Evolutionary conservation across 345 rosid species (phyloP).

Genomic region (Garcia nutans): DNA sequence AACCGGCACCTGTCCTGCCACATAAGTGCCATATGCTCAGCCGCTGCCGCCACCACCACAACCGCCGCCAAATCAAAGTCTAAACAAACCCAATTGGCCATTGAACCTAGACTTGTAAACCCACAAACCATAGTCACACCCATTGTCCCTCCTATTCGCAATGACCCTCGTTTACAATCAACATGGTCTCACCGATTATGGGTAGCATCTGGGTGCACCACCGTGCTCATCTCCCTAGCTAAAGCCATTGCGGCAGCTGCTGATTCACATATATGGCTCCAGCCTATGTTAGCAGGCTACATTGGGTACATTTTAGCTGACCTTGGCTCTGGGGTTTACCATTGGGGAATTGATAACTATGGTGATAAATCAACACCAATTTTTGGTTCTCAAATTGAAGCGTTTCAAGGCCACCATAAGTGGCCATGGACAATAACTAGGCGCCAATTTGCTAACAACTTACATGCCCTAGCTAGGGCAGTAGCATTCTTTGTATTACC

Average conservation of each 20-base stretch:
- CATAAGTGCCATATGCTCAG: slow-evolving; percentile 26
- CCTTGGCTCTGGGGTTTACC: slow-evolving; percentile 85
- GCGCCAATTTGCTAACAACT: slow-evolving; percentile 82
- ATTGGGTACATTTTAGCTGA: slow-evolving; percentile 75
- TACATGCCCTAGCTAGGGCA: slow-evolving; percentile 65
- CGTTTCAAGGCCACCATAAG: slow-evolving; percentile 89
- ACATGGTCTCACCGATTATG: slow-evolving; percentile 74
- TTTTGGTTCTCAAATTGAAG: slow-evolving; percentile 77
- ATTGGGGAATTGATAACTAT: slow-evolving; percentile 91
- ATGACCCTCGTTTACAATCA: slow-evolving; percentile 62
- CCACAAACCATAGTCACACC: slow-evolving; percentile 15
- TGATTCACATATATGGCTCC: slow-evolving; percentile 49
- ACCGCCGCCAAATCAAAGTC: slow-evolving; percentile 35
- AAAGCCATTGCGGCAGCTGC: slow-evolving; percentile 47
- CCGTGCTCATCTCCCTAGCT: slow-evolving; percentile 53
- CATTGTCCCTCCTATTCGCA: slow-evolving; percentile 29
- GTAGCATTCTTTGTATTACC: slow-evolving; percentile 62
- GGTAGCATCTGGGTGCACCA: slow-evolving; percentile 72
- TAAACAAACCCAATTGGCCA: slow-evolving; percentile 27
- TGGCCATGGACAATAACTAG: slow-evolving; percentile 89
- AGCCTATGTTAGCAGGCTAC: slow-evolving; percentile 63
- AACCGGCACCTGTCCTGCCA: slow-evolving; percentile 6
- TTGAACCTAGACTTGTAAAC: slow-evolving; percentile 21
- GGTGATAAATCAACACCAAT: slow-evolving; percentile 71
- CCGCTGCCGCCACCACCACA: slow-evolving; percentile 34